Conservation (phyloP, 2,329 filamentous ascomycete genomes). For the Botrytis byssoidea region DNA sequence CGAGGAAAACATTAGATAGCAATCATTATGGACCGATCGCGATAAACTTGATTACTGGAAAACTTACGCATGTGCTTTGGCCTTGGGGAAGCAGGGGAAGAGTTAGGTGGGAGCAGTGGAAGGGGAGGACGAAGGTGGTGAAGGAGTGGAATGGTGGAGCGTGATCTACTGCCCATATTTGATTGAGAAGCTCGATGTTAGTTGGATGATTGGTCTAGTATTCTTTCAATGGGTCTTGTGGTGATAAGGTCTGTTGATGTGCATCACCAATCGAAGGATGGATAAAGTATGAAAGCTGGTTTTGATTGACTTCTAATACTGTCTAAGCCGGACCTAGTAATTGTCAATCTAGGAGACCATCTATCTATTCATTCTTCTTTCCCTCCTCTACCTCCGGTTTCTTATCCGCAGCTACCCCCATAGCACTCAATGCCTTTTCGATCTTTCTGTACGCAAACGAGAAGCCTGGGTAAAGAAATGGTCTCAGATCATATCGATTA, state of each 20-base stretch:
- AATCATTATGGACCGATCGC: constrained; percentile 87
- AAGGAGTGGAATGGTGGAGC: constrained; percentile 29
- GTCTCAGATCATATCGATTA: constrained; percentile 56
- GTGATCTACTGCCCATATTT: neutral
- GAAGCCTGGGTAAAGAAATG: constrained; percentile 51
- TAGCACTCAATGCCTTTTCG: constrained; percentile 12
- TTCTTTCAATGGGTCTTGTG: neutral
- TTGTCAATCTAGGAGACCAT: neutral
- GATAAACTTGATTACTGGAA: constrained; percentile 70
- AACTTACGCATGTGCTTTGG: constrained; percentile 69
- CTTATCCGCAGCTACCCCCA: constrained; percentile 13
- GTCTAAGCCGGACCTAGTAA: neutral
- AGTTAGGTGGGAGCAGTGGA: constrained; percentile 56
- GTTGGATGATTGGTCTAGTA: neutral
- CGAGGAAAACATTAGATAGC: constrained; percentile 72
- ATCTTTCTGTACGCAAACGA: constrained; percentile 19
- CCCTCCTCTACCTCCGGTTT: neutral
- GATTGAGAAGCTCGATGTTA: neutral
- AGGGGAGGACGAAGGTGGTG: constrained; percentile 44
- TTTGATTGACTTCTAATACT: neutral
- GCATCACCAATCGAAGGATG: neutral
- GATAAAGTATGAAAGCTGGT: neutral
- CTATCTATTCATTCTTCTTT: constrained; percentile 4
- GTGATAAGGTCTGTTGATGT: neutral
- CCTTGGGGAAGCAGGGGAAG: constrained; percentile 60